These are phyloP conservation scores for Phytophthora tentaculata DNA, from an alignment of 352 stramenopile genomes.

Conservation along the genomic window DNA sequence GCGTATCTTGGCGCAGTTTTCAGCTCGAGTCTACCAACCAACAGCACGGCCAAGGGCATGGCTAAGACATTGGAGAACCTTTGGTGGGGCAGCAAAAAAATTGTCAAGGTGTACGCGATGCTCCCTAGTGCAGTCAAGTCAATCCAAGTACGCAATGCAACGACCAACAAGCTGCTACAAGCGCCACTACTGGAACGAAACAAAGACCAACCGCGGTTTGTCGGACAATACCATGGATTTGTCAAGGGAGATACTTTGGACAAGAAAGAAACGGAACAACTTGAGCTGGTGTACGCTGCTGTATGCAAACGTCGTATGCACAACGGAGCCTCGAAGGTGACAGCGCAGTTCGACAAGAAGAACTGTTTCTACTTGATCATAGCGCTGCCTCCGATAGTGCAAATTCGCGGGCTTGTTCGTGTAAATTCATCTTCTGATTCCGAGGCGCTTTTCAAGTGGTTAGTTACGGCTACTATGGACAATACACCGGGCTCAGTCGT, in stretches of 20 bases:
- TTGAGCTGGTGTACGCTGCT: constrained; percentile 42
- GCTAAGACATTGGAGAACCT: constrained; percentile 34
- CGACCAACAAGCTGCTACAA: constrained; percentile 50
- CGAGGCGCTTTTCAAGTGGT: constrained; percentile 44
- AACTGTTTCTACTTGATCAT: constrained; percentile 59
- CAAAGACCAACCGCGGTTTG: constrained; percentile 48
- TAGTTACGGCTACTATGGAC: constrained; percentile 17
- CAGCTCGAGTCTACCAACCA: constrained; percentile 20
- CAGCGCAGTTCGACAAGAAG: constrained; percentile 35
- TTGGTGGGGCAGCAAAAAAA: constrained; percentile 48
- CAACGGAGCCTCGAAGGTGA: not conserved
- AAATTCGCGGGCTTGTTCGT: constrained; percentile 46
- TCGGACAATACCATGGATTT: constrained; percentile 72
- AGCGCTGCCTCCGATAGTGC: constrained; percentile 46
- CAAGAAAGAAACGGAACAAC: constrained; percentile 36
- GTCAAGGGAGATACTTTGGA: constrained; percentile 39
- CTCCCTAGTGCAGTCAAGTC: constrained; percentile 35
- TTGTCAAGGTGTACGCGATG: constrained; percentile 62
- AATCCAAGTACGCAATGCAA: constrained; percentile 49
- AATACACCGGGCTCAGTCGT: constrained; percentile 18
- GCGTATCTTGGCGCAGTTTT: constrained; percentile 51
- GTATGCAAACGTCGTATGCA: constrained; percentile 14
- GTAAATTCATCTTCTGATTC: constrained; percentile 35
- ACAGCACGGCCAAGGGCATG: no score
- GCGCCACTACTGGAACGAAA: constrained; percentile 37